Conservation (phyloP, 768 basidiomycete species). For the Calocybe cyanea region DNA sequence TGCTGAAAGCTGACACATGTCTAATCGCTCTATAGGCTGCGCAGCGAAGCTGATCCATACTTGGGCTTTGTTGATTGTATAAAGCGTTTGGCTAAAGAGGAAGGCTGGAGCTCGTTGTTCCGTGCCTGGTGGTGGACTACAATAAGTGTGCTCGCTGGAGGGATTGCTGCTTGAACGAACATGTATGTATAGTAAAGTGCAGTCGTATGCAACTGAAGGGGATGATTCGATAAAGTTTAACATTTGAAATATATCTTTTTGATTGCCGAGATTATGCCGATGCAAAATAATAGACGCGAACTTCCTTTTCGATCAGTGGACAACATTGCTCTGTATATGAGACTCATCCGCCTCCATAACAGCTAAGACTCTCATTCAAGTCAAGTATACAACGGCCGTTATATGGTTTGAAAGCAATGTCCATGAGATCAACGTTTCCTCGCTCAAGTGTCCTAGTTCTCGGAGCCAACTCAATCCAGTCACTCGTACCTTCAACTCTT, state of each 20-base stretch:
- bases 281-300: too few species aligned
- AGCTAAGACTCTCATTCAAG: too few species aligned
- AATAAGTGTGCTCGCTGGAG: conserved; percentile 29
- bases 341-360: too few species aligned
- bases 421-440: conserved; percentile 44
- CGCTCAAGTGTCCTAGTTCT: conserved; percentile 68
- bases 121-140: conserved; percentile 81
- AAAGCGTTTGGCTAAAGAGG: conserved; percentile 70
- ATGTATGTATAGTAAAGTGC: too few species aligned
- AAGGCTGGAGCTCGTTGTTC: conserved; percentile 65
- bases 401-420: too few species aligned
- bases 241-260: too few species aligned
- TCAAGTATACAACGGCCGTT: too few species aligned
- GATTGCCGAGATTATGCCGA: too few species aligned
- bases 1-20: not conserved
- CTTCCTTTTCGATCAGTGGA: too few species aligned
- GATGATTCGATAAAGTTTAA: too few species aligned
- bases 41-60: conserved; percentile 76
- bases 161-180: not conserved
- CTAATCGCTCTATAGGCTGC: conserved; percentile 38
- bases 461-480: conserved; percentile 54
- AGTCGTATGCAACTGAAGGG: too few species aligned
- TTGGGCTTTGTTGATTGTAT: conserved; percentile 65
- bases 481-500: conserved; percentile 67
- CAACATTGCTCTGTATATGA: too few species aligned